Percentiles rank a stretch among this genome's conserved stretches.
phyloP scores from a whole-genome alignment of 2,329 filamentous ascomycete genomes.

The Pseudophaeomoniella oleicola region DNA sequence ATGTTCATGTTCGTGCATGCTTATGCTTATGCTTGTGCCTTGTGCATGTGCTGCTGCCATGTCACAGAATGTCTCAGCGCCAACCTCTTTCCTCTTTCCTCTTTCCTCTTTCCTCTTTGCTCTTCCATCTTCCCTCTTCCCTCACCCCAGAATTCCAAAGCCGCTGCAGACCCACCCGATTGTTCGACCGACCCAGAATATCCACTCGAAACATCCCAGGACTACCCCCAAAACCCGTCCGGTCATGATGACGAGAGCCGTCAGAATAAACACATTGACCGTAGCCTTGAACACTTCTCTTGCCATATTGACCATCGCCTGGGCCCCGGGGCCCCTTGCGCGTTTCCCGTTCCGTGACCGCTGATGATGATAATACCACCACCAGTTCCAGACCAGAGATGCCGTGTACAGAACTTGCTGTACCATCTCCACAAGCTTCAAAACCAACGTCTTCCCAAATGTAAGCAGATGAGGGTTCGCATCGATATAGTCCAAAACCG shows the following conservation, averaged over 20 bases:
- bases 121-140: no score
- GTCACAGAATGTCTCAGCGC: no score
- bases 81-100: no score
- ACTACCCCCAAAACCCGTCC: background rate
- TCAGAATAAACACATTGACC: background rate
- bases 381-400: background rate
- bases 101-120: no score
- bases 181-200: background rate
- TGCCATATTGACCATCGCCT: background rate
- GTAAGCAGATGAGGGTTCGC: background rate
- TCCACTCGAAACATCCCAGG: background rate
- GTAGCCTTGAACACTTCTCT: background rate
- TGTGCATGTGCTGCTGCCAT: no score
- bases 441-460: background rate
- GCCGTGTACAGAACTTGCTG: background rate
- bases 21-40: no score
- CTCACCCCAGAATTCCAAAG: background rate
- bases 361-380: background rate
- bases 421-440: background rate
- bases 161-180: background rate
- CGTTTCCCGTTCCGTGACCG: background rate
- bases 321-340: background rate
- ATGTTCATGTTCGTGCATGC: no score
- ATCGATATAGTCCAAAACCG: background rate
- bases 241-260: background rate